phyloP scores from a whole-genome alignment of 352 stramenopile genomes.

The Phytophthora europaea region DNA sequence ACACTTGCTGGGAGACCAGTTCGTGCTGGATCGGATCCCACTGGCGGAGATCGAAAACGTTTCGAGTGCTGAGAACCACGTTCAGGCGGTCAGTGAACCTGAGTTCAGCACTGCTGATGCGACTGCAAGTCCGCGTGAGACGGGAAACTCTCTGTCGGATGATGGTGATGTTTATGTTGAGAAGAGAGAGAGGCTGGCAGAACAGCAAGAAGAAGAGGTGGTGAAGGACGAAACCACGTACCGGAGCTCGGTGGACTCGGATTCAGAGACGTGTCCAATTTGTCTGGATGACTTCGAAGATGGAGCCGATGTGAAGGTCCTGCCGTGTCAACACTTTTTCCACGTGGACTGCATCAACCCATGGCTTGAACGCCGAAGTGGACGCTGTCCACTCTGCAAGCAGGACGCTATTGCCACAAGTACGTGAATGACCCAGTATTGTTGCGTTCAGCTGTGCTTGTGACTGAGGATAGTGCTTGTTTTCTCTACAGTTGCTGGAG shows the following conservation, averaged over 20 bases:
- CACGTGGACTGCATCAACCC: slow-evolving; percentile 89
- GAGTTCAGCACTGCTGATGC: slow-evolving; percentile 3
- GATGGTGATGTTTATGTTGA: slow-evolving; percentile 21
- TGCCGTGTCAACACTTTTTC: slow-evolving; percentile 90
- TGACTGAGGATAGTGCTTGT: slow-evolving; percentile 6
- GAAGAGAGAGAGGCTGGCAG: slow-evolving; percentile 11
- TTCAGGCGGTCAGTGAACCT: slow-evolving; percentile 3
- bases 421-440: slow-evolving; percentile 29
- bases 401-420: slow-evolving; percentile 77
- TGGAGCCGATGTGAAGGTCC: slow-evolving; percentile 73
- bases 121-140: slow-evolving; percentile 7
- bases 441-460: neutral
- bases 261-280: slow-evolving; percentile 73
- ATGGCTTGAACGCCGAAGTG: slow-evolving; percentile 85
- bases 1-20: slow-evolving; percentile 55
- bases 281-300: slow-evolving; percentile 81
- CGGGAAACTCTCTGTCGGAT: neutral
- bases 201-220: slow-evolving; percentile 3
- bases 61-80: slow-evolving; percentile 5
- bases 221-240: slow-evolving; percentile 19
- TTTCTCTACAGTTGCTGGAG: slow-evolving; percentile 45
- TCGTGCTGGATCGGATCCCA: slow-evolving; percentile 60
- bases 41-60: slow-evolving; percentile 47
- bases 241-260: slow-evolving; percentile 30
- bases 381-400: slow-evolving; percentile 87